Base-by-base conservation (phyloP, 106 monocot genomes). In the Xerophyta viscosa region DNA sequence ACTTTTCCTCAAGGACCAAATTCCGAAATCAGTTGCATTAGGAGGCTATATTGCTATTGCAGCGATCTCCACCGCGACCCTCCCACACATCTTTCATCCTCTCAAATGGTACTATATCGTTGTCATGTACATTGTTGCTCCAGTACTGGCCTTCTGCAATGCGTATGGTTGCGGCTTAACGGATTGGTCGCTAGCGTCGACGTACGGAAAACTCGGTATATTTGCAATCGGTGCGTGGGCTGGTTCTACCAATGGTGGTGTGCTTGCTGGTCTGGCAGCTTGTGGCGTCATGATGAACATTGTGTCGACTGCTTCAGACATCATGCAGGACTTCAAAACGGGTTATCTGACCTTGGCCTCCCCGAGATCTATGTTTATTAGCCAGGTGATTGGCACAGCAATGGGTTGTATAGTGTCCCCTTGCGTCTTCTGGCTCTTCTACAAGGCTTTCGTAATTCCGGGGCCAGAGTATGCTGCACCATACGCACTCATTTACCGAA, bases 311-410 rank as follows among this genome's bases (percentile, higher is more conserved):
- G 83, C 87, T 17, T 83, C 92, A 0, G 77, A 93, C 52, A 67
- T 87, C 17, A 93, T 83, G 73, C 92, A 87, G 56, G 87, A 93
- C 43, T 83, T 93, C 77, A 87, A 93, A 50, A 93, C 83, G 0
- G 92, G 82, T 3, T 87, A 87, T 46, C 60, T 93, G 41, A 93
- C 92, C 2, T 61, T 87, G n/a, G 79, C 92, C 10, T 93, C 92
- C 0, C 87, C 87, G 3, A 58, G 75, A 41, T 79, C 92, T 12
- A 93, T 93, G 92, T 77, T 93, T 31, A 20, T 93, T 12, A 83
- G 87, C 66, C 92, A 87, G 31, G 68, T 80, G 23, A 72, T 87
- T 25, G 87, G 92, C 29, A 93, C 80, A n/a, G 70, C 80, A 8
- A 93, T 93, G 71, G 87, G 87, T 15, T 87, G 83, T 30, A 42